phyloP scores from a whole-genome alignment of 2,329 filamentous ascomycete species.

The Harringtonia lauricola region DNA sequence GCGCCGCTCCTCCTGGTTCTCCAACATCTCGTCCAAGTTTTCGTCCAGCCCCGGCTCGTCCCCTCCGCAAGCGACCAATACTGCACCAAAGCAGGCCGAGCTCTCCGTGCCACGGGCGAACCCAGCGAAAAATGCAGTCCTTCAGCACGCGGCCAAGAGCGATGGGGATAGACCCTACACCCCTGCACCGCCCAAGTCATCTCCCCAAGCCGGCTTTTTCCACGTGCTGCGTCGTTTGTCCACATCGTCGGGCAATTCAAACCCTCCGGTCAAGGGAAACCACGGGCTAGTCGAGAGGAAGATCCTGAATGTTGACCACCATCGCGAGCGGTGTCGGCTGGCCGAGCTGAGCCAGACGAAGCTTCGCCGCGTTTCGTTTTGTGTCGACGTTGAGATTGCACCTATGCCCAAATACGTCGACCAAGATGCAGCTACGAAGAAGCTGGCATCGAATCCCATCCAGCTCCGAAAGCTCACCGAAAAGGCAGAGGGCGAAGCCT shows the following conservation, averaged over 20 bases:
- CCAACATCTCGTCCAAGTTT: slow-evolving; percentile 87
- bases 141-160: slow-evolving; percentile 43
- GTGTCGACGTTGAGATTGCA: slow-evolving; percentile 94
- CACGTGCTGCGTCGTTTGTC: slow-evolving; percentile 76
- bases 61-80: slow-evolving; percentile 21
- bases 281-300: slow-evolving; percentile 69
- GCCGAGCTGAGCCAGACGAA: slow-evolving; percentile 71
- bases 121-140: slow-evolving; percentile 45
- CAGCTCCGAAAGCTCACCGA: slow-evolving; percentile 55
- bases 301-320: slow-evolving; percentile 74
- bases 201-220: slow-evolving; percentile 57
- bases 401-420: slow-evolving; percentile 72
- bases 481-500: slow-evolving; percentile 61
- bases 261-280: slow-evolving; percentile 33
- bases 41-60: slow-evolving; percentile 37
- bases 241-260: slow-evolving; percentile 39
- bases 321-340: slow-evolving; percentile 69
- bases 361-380: slow-evolving; percentile 82
- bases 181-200: slow-evolving; percentile 61
- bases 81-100: slow-evolving; percentile 28
- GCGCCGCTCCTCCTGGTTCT: slow-evolving; percentile 79
- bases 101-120: slow-evolving; percentile 35
- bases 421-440: slow-evolving; percentile 31
- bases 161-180: slow-evolving; percentile 57
- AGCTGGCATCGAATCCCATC: slow-evolving; percentile 26